Evolutionary conservation across 345 rosid genomes (phyloP).

Genomic region (Psidium guajava): DNA sequence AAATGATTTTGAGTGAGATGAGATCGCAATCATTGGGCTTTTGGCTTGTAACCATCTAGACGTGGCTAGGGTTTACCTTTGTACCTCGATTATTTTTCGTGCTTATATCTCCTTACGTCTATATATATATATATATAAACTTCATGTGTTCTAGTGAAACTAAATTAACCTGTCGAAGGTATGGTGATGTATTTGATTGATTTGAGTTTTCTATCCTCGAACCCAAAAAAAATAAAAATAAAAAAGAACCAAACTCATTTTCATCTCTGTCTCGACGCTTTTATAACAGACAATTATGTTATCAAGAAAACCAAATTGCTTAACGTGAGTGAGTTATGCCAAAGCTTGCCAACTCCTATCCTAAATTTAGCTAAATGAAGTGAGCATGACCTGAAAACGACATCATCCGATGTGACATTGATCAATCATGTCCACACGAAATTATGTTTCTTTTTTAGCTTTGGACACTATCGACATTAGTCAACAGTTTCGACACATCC

Average conservation of each 20-base stretch:
- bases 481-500: neutral
- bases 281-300: no score
- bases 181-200: neutral
- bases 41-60: no score
- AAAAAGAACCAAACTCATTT: neutral
- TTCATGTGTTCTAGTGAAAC: neutral
- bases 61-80: neutral
- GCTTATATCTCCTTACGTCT: accelerated
- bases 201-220: neutral
- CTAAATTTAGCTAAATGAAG: neutral
- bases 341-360: neutral
- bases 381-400: neutral
- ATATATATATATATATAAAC: neutral
- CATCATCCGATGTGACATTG: neutral
- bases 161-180: neutral
- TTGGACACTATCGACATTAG: neutral
- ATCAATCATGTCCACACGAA: neutral
- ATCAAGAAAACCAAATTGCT: neutral
- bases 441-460: neutral
- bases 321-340: neutral
- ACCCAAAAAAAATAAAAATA: neutral
- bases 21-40: neutral
- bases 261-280: neutral
- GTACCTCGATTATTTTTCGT: accelerated
- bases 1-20: neutral